Evolutionary conservation across 352 stramenopile genomes (phyloP), one percentile per base, ranked within the genome.

Genomic region (Globisporangium heterothallicum): DNA sequence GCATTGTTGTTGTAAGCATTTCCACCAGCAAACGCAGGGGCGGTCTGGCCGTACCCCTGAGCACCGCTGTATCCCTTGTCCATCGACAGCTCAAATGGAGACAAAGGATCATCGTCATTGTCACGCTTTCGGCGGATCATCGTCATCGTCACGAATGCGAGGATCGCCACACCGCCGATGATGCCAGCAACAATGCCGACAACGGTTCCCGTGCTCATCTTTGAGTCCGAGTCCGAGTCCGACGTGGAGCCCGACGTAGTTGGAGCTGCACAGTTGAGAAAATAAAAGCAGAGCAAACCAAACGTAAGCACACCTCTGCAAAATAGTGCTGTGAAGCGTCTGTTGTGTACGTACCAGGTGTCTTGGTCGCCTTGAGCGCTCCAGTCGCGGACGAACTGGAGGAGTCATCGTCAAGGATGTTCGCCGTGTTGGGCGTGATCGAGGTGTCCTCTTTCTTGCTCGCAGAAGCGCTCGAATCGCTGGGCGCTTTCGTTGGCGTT

Each of bases 31-130:
- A n/a, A n/a, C n/a, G n/a, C n/a, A n/a, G n/a, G n/a, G 9, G 68
- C 52, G 9, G 34, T 65, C 16, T 57, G 63, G 34, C 64, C 77
- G 63, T 81, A 77, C 53, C 70, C 69, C 49, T 78, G 65, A n/a
- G 54, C 57, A 29, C 44, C 64, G 36, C 63, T 68, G 66, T 85
- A 88, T 30, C 73, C 74, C 74, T 91, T 91, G 68, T 91, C 80
- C 78, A 91, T 88, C 29, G 80, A 91, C 29, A 91, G 68, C 64
- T 91, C 78, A 47, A 91, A 91, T 2, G 80, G 80, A 60, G 80
- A 91, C 46, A 91, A 56, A 52, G 80, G 80, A 47, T 91, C 80
- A 50, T 91, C 80, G 27, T 91, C 75, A 6, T 61, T 49, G 14
- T 88, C 74, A 30, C 72, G 71, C 32, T 68, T 68, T 47, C 66